Base-by-base conservation (phyloP, 2,329 filamentous ascomycete genomes). In the Rutstroemia sydowiana region DNA sequence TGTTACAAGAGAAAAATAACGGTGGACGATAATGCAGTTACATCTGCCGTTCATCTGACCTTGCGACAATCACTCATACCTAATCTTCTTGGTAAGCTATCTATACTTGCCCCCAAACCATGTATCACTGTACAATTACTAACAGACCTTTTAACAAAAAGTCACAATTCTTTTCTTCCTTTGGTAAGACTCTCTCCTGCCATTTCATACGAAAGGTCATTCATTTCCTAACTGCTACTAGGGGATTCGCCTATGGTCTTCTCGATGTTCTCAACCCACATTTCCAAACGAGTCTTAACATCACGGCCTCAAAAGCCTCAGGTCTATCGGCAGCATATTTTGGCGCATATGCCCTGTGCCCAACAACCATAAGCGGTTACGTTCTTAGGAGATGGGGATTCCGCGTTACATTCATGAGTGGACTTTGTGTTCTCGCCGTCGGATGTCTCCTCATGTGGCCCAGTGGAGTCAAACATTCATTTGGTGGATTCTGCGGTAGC, bases 401-500 rank as follows among this genome's bases (percentile, higher is more conserved):
- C 63, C 75, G 80, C 43, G 77, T 76, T 41, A 82, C 81, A 3
- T 85, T 86, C 64, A 84, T 86, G 58, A 76, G 77, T 62, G 82
- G 87, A 34, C 73, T 90, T 6, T 74, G 70, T 52, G 75, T 89
- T 41, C 88, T 88, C 66, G 82, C 74, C 36, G 53, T 80, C 30
- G 78, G 78, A n/a, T 77, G 79, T 32, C 73, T 80, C 18, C 75
- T 78, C 63, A 78, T 79, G 69, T 81, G 77, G 77, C 77, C 77
- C 1, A 73, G 73, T 1, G 75, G 73, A 31, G 68, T 79, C 18
- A 72, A 78, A 58, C 68, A 75, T 51, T 86, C 81, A 14, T 91
- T 90, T 62, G 79, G 75, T 23, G 87, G 86, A 8, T 91, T 90
- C 70, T 88, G 85, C 61, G 79, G 77, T 32, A 77, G 74, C 59